Base-by-base conservation (phyloP, 805 yeast genomes). In the Yamadazyma philogaea region DNA sequence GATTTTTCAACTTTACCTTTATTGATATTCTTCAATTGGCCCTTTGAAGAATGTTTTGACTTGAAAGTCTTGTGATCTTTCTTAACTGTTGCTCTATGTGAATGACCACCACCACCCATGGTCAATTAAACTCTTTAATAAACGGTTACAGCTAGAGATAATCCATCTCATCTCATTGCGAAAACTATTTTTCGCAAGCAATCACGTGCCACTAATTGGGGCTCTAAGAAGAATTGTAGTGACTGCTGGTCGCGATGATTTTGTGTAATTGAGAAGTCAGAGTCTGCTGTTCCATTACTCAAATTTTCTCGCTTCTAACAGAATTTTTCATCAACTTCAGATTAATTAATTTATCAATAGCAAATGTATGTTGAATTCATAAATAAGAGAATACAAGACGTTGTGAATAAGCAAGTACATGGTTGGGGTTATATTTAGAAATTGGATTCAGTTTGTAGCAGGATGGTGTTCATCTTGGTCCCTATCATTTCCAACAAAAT, bases 31-130 rank as follows among this genome's bases (percentile, higher is more conserved):
- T 89, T 95, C 55, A 91, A 63, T 27, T 89, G 79, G 46, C 96
- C 85, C 59, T 93, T 93, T 11, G 95, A 79, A 16, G 96, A 78
- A 70, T 93, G 99, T 59, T 82, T 85, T 2, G 96, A 79, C 61
- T 93, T 95, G 75, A 88, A 95, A 7, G 90, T 77, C 68, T 93
- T 93, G 56, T 91, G 96, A 37, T 81, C 81, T 57, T 82, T 82
- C 64, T 88, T 91, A 34, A 87, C 67, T 3, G 96, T 80, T 10
- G 91, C 74, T 60, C 98, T 78, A 61, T 93, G 98, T 6, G 88
- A 78, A 61, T 83, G 85, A 24, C 69, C 67, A 26, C 30, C 16
- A 4, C 18, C 33, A n/a, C 11, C 33, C 33, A 30, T 30, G 8
- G n/a, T 6, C 8, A 30, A 7, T 30, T 7, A 30, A 18, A 7